Base-by-base conservation (phyloP, 176 grass and related monocot genomes). In the Echinochloa phyllopogon region DNA sequence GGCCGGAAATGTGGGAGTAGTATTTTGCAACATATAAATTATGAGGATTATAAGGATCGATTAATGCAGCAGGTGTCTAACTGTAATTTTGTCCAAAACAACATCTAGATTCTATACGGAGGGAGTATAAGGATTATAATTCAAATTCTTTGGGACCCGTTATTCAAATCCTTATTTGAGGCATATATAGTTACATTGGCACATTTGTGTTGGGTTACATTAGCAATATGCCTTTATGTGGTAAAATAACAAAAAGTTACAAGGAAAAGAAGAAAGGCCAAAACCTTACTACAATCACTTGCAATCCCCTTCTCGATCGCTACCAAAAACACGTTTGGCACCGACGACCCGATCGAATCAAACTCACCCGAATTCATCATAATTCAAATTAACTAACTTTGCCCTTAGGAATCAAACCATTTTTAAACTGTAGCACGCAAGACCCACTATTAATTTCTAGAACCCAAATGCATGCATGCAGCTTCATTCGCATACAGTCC, bases 321-420 rank as follows among this genome's bases (percentile, higher is more conserved):
- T 36, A 88, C 81, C 52, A 76, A 85, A 86, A 58, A 58, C 45
- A 77, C 72, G 72, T 62, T 41, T 41, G 37, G 15, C 55, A 83
- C 57, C 55, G 38, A 75, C 60, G 62, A 44, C 29, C 29, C 42
- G n/a, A 59, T 82, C 47, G 33, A 49, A 77, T 57, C 42, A 75
- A 68, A 82, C 51, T 82, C 21, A 53, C 20, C 4, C 42, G 29
- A 77, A 76, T 43, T 76, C 15, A 75, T 76, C 15, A 75, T 21
- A 50, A 52, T 53, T 38, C 44, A 10, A 75, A 42, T 50, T 68
- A 78, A 73, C 38, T 15, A 72, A 77, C 79, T 20, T 87, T 21
- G 65, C 14, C 23, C 65, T 76, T 25, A 68, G 14, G 18, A 70
- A 62, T 39, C 39, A 21, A 36, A 65, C 21, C 67, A 11, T 45